Evolutionary conservation across 805 yeast species (phyloP), one percentile per base, ranked within the genome.

Genomic region (Yarrowia yakushimensis): DNA sequence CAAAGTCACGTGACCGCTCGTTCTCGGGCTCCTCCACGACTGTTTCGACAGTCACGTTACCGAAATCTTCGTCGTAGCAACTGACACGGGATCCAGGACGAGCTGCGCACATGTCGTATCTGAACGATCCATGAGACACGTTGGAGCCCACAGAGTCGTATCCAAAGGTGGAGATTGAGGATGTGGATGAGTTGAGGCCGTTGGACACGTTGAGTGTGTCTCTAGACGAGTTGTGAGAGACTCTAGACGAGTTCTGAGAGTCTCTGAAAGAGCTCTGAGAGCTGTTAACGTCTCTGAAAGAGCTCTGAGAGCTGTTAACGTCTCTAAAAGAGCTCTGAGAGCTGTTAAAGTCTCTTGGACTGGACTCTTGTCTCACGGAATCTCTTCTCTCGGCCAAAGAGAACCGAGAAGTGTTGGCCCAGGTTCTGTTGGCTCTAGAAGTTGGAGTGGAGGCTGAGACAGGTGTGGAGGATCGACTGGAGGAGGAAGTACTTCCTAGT

Each of bases 31-130:
- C 57, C 8, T 33, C 41, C 1, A 10, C 18, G 4, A 31, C 34
- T 0, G 41, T 48, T 31, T 48, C 57, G 6, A 48, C 41, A 2
- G 41, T 34, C 5, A 48, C 57, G 9, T 48, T 34, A 1, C 25
- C 57, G 18, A 48, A 48, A 22, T 48, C 57, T 22, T 48, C 57
- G 11, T 48, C 57, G 22, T 48, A 48, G 6, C 57, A 48, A 33
- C 41, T 33, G 4, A 48, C 41, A 22, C 57, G 23, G 4, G 57
- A 48, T 3, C 41, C 41, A 23, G 57, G 57, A 6, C 57, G 25
- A 10, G 18, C 22, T 0, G 41, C 28, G n/a, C 57, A 48, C 39
- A n/a, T 48, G n/a, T 48, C 57, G 57, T 33, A 48, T n/a, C 57
- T 22, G n/a, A 48, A 33, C 22, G 57, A 48, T 7, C 57, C 57